Conservation (phyloP, 768 basidiomycete genomes). For the Cubamyces sp. region DNA sequence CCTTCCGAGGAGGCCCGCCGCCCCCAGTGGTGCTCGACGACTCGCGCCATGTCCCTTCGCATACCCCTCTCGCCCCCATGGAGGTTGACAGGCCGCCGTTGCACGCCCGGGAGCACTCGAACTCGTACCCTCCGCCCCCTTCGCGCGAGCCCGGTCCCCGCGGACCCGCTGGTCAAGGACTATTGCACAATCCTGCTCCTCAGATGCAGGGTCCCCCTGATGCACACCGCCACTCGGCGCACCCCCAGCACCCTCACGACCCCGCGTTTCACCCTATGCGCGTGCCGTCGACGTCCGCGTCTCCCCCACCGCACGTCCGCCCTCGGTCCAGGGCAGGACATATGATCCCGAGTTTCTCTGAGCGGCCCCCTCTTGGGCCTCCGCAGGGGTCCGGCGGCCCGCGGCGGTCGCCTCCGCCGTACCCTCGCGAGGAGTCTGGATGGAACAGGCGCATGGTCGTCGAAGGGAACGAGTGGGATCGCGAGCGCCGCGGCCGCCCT, state of each 20-base stretch:
- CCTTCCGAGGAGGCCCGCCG: conserved; percentile 83
- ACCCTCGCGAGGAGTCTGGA: conserved; percentile 59
- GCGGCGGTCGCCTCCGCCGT: conserved; percentile 60
- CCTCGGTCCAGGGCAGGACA: conserved; percentile 50
- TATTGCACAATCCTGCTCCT: conserved; percentile 72
- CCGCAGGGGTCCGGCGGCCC: conserved; percentile 54
- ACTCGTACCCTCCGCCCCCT: conserved; percentile 36
- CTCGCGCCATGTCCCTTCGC: conserved; percentile 62
- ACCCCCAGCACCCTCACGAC: conserved; percentile 56
- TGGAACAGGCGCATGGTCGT: conserved; percentile 61
- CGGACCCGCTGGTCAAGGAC: conserved; percentile 57
- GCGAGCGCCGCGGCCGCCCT: conserved; percentile 34
- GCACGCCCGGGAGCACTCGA: conserved; percentile 58
- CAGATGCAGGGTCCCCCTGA: conserved; percentile 51
- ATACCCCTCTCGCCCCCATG: conserved; percentile 82
- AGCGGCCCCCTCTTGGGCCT: conserved; percentile 50
- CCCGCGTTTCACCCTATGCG: conserved; percentile 59
- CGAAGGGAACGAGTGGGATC: conserved; percentile 59
- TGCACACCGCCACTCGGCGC: conserved; percentile 50
- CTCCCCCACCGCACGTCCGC: conserved; percentile 55
- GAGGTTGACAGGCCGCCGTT: conserved; percentile 43
- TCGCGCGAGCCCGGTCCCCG: conserved; percentile 49
- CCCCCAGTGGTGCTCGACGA: conserved; percentile 84
- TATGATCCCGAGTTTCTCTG: conserved; percentile 30
- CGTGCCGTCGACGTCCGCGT: conserved; percentile 60